phyloP scores from a whole-genome alignment of 257 asterid species.

The Cynanchum wilfordii region DNA sequence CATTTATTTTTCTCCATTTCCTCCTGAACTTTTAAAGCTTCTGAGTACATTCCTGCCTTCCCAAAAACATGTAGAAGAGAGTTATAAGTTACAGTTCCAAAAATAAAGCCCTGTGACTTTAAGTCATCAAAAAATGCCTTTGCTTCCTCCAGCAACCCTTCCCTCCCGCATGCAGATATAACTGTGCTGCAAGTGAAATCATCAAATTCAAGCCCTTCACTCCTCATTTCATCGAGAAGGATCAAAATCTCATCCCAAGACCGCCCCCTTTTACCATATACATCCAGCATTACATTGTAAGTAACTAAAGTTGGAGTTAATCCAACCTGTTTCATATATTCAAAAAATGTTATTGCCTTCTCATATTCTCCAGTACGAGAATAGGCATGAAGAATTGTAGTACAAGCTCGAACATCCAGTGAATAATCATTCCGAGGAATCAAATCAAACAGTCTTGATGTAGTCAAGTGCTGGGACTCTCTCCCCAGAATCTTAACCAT shows the following conservation, averaged over 20 bases:
- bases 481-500: conserved; percentile 84
- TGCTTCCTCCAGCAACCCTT: conserved; percentile 83
- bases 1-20: conserved; percentile 89
- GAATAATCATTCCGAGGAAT: conserved; percentile 56
- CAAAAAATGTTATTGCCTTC: conserved; percentile 66
- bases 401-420: conserved; percentile 79
- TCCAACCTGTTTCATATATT: conserved; percentile 57
- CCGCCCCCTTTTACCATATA: conserved; percentile 75
- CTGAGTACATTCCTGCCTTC: conserved; percentile 70
- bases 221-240: conserved; percentile 78
- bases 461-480: conserved; percentile 69
- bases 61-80: conserved; percentile 86
- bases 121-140: conserved; percentile 64
- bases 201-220: conserved; percentile 63
- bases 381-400: conserved; percentile 71
- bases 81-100: conserved; percentile 81
- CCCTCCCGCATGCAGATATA: conserved; percentile 89
- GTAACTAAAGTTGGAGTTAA: conserved; percentile 63
- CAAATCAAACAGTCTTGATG: conserved; percentile 72
- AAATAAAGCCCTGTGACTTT: conserved; percentile 61
- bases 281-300: conserved; percentile 94
- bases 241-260: conserved; percentile 66
- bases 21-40: conserved; percentile 68
- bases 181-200: conserved; percentile 98
- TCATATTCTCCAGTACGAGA: conserved; percentile 81